Evolutionary conservation across 2,329 filamentous ascomycete species (phyloP).

Genomic region (Paecilomyces sp.): DNA sequence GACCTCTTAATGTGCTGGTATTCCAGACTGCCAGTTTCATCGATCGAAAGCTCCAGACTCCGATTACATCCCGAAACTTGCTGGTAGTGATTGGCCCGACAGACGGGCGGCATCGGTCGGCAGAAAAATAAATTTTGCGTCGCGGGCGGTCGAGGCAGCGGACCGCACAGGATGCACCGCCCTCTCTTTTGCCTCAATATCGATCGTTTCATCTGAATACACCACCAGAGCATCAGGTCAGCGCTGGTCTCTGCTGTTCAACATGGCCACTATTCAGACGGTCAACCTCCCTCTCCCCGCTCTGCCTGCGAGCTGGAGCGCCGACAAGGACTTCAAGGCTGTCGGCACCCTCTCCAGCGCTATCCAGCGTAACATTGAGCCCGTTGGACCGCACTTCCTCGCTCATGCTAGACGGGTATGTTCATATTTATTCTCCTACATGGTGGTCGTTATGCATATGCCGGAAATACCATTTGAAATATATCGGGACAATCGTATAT

Average conservation of each 20-base stretch:
- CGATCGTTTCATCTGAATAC: background rate
- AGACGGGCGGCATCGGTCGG: slow-evolving; percentile 16
- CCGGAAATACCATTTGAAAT: no score
- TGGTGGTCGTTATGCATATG: background rate
- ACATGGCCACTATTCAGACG: slow-evolving; percentile 5
- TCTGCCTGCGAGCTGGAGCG: slow-evolving; percentile 71
- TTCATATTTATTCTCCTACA: slow-evolving; percentile 6
- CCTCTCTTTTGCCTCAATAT: background rate
- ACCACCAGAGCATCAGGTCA: background rate
- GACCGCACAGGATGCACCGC: background rate
- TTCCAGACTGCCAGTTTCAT: background rate
- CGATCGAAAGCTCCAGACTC: background rate
- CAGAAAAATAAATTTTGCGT: slow-evolving; percentile 26
- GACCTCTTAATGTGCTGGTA: background rate
- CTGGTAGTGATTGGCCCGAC: slow-evolving; percentile 18
- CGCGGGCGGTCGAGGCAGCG: slow-evolving; percentile 2
- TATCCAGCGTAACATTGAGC: slow-evolving; percentile 83
- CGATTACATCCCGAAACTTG: slow-evolving; percentile 15
- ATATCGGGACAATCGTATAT: background rate
- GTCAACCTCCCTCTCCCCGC: slow-evolving; percentile 53
- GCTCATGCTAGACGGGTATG: slow-evolving; percentile 86
- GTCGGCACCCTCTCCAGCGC: slow-evolving; percentile 69
- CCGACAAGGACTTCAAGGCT: slow-evolving; percentile 85
- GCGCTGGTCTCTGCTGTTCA: background rate
- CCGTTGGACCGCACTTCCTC: slow-evolving; percentile 94